phyloP scores from a whole-genome alignment of 1,139 yeast species.

The Pichia sp. region DNA sequence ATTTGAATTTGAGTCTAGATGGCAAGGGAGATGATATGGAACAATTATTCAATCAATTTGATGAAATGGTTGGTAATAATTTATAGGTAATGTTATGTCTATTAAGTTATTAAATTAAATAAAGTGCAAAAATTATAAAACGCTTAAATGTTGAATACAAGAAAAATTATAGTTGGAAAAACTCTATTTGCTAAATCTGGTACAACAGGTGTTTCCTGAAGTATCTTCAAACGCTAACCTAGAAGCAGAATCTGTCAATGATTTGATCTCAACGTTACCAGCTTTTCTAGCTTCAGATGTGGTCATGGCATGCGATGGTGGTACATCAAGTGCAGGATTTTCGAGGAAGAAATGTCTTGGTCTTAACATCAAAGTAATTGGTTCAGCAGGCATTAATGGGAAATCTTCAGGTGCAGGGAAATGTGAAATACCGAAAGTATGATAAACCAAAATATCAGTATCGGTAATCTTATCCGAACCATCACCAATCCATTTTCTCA shows the following conservation, averaged over 20 bases:
- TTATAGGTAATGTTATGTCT: too few relatives aligned
- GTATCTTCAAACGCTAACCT: constrained; percentile 36
- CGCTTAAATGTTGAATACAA: too few relatives aligned
- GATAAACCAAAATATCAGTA: constrained; percentile 67
- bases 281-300: constrained; percentile 46
- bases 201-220: constrained; percentile 19
- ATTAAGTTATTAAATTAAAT: too few relatives aligned
- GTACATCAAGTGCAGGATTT: constrained; percentile 69
- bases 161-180: not conserved
- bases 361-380: constrained; percentile 63
- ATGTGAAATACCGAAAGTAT: constrained; percentile 77
- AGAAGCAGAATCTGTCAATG: constrained; percentile 42
- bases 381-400: constrained; percentile 86
- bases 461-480: constrained; percentile 56
- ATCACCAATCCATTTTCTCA: constrained; percentile 68
- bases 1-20: constrained; percentile 3
- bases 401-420: constrained; percentile 87
- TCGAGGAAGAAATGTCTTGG: constrained; percentile 73
- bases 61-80: constrained; percentile 22
- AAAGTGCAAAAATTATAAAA: too few relatives aligned
- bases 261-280: constrained; percentile 38
- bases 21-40: constrained; percentile 26
- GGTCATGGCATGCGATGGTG: constrained; percentile 61
- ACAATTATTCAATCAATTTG: constrained; percentile 26
- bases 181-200: constrained; percentile 15